A percentile compares a stretch with the other conserved stretches of the same genome.
These are phyloP conservation scores for bread wheat (Triticum aestivum) DNA, from an alignment of 176 grass and related monocot species.

Conservation along the genomic window DNA sequence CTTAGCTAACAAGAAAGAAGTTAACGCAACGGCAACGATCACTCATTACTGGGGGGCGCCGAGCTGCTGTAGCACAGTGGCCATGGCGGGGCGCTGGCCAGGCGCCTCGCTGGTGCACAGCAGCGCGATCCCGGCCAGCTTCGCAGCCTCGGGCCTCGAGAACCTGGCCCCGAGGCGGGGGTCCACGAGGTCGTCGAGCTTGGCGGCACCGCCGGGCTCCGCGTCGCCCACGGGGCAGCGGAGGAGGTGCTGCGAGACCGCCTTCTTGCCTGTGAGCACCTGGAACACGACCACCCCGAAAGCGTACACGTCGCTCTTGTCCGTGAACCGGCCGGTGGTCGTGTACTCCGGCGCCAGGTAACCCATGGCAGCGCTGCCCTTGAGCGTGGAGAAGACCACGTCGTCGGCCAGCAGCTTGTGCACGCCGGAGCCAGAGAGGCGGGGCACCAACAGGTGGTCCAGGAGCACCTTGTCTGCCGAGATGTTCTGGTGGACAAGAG, in stretches of 20 bases:
- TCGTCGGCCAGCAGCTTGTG: constrained; percentile 78
- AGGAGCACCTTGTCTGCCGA: constrained; percentile 68
- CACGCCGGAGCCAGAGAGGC: constrained; percentile 52
- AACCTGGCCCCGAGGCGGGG: constrained; percentile 56
- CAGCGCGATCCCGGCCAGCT: constrained; percentile 63
- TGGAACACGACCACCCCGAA: constrained; percentile 74
- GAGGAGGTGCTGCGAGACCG: constrained; percentile 42
- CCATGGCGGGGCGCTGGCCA: constrained; percentile 55
- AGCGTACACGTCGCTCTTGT: constrained; percentile 77
- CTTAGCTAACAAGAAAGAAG: neutral
- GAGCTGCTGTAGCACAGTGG: constrained; percentile 69
- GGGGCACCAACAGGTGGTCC: constrained; percentile 50
- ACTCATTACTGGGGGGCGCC: constrained; percentile 24
- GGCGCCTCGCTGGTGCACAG: constrained; percentile 72
- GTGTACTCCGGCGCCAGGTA: constrained; percentile 79
- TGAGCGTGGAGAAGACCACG: constrained; percentile 76
- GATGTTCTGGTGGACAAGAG: constrained; percentile 69
- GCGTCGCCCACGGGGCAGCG: neutral
- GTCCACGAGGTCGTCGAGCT: constrained; percentile 68
- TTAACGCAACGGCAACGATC: neutral
- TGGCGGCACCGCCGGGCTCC: constrained; percentile 21
- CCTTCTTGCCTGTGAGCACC: constrained; percentile 54
- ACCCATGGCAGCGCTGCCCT: constrained; percentile 81
- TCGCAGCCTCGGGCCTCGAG: constrained; percentile 59
- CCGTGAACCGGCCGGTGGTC: constrained; percentile 71